These are phyloP conservation scores for Pseudogymnoascus sp. DNA, from an alignment of 2,329 filamentous ascomycete species.

Conservation along the genomic window DNA sequence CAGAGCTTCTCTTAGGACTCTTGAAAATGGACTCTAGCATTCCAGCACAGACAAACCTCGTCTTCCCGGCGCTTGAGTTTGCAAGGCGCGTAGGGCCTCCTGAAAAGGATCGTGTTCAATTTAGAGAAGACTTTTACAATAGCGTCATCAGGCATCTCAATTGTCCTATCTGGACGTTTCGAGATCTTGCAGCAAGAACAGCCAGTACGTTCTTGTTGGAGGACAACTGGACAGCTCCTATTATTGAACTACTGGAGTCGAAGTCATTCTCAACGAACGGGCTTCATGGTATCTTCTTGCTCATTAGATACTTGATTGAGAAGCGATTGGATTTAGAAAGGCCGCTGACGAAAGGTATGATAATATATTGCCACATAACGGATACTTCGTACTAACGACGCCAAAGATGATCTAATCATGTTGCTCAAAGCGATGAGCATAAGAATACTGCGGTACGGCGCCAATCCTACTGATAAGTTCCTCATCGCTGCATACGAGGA, in stretches of 20 bases:
- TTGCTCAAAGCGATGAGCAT: constrained; percentile 2
- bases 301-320: constrained; percentile 48
- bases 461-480: constrained; percentile 1
- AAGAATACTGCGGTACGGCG: neutral
- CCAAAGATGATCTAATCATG: constrained; percentile 24
- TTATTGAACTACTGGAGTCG: constrained; percentile 25
- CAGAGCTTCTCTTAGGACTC: constrained; percentile 53
- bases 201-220: constrained; percentile 53
- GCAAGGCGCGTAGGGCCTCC: constrained; percentile 64
- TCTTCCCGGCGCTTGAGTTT: constrained; percentile 78
- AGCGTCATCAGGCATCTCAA: constrained; percentile 55
- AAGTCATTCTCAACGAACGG: constrained; percentile 38
- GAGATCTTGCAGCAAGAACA: constrained; percentile 71
- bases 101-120: constrained; percentile 29
- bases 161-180: constrained; percentile 69
- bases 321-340: constrained; percentile 41
- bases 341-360: constrained; percentile 35
- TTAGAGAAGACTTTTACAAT: constrained; percentile 45
- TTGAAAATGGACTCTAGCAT: constrained; percentile 35
- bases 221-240: constrained; percentile 39
- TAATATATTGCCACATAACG: neutral
- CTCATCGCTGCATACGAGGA: constrained; percentile 29
- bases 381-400: constrained; percentile 15
- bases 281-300: constrained; percentile 50
- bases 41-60: constrained; percentile 26